Evolutionary conservation across 352 stramenopile species (phyloP), one percentile per base, ranked within the genome.

Genomic region (Blastocystis sp.): DNA sequence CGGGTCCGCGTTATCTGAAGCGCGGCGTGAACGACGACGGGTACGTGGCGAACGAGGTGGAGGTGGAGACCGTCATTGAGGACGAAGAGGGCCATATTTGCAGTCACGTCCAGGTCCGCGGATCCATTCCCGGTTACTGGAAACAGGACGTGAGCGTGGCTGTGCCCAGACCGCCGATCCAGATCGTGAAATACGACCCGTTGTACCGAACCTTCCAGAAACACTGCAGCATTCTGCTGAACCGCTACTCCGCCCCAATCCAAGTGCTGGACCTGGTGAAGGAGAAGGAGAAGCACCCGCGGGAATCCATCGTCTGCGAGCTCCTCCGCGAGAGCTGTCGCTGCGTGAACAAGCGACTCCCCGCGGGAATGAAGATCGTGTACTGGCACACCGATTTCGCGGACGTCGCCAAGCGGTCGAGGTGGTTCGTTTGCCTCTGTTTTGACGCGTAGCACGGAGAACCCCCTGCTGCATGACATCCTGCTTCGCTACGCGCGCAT

Each of bases 61-160:
- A 99, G 91, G 97, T 98, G 16, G 98, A 99, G 91, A 96, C 98
- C 90, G 97, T 98, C 70, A 93, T 98, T 29, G 79, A 92, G 51
- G 94, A 89, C 13, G 81, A 96, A 92, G 94, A 95, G 92, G 69
- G 95, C 93, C 24, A 96, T 96, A 26, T 98, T 98, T 90, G 98
- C 94, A 26, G 97, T 94, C 1, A 99, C 90, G 93, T 99, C 60
- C 97, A 99, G 92, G 95, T 99, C 70, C 95, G 98, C 45, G 97
- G 97, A 3, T 98, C 95, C 2, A 99, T 99, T 91, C 98, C 98
- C n/a, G 98, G 98, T 0, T 99, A 98, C 91, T 99, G 98, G 98
- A 98, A 96, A 0, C 98, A 99, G 91, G 96, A 99, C 89, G 98
- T 95, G 3, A 98, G 93, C 45, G 95, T 98, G 4, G 98, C 96